Conservation (phyloP, 805 yeast genomes). For the Pichia exigua region DNA sequence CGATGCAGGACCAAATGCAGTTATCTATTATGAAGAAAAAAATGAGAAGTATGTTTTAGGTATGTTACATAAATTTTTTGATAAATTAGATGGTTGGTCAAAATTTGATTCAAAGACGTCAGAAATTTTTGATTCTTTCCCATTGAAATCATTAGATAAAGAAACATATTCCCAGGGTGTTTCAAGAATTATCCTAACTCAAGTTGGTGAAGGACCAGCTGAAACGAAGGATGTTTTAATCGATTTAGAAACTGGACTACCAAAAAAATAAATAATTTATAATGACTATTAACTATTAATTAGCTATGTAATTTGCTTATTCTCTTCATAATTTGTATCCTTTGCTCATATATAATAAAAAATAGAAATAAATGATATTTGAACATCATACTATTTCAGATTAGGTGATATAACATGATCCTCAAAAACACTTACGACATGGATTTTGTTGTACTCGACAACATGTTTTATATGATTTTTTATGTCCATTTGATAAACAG, state of each 20-base stretch:
- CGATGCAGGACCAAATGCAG: constrained; percentile 99
- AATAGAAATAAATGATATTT: background rate
- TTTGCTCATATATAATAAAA: background rate
- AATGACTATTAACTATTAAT: background rate
- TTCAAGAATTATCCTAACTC: constrained; percentile 73
- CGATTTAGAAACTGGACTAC: constrained; percentile 50
- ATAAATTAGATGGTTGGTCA: constrained; percentile 60
- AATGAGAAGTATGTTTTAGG: constrained; percentile 72
- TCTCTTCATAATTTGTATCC: background rate
- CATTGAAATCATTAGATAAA: constrained; percentile 27
- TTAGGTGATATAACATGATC: background rate
- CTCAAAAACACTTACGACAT: background rate
- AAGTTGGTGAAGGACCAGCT: constrained; percentile 84
- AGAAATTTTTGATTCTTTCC: constrained; percentile 18
- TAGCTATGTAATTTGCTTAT: background rate
- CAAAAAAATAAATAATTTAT: constrained; percentile 30
- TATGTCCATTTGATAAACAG: background rate
- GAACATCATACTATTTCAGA: background rate
- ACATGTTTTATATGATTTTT: background rate
- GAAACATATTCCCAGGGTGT: constrained; percentile 44
- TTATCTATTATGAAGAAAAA: constrained; percentile 73
- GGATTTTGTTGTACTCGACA: background rate
- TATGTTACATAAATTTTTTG: constrained; percentile 54
- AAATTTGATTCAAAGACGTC: constrained; percentile 16
- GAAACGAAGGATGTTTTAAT: constrained; percentile 49